Conservation (phyloP, 1,284 basidiomycete genomes). For the Amylostereum chailletii region DNA sequence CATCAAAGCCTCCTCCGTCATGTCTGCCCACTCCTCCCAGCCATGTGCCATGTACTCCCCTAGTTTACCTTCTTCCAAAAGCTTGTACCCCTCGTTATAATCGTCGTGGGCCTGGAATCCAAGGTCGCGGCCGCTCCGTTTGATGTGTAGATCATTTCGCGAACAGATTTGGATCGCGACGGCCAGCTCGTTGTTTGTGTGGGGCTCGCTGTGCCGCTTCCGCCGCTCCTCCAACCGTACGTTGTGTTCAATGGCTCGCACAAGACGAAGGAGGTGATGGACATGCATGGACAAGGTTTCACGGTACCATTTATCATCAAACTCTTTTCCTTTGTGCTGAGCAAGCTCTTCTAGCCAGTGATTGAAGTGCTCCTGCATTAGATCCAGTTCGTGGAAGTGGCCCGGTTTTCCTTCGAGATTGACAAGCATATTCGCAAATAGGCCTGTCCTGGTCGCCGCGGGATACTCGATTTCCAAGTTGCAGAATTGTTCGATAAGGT, state of each 20-base stretch:
- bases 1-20: not conserved
- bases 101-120: conserved; percentile 2
- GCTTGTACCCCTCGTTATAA: not conserved
- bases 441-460: not conserved
- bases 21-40: not conserved
- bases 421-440: conserved; percentile 17
- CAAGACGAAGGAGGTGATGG: conserved; percentile 20
- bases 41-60: not conserved
- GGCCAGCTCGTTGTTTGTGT: conserved; percentile 14
- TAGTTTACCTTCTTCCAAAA: conserved; percentile 1
- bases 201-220: conserved; percentile 16
- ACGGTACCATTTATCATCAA: conserved; percentile 20
- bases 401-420: conserved; percentile 13
- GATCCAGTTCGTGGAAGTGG: conserved; percentile 13
- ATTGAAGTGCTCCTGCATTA: conserved; percentile 17
- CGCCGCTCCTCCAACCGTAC: conserved; percentile 14
- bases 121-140: conserved; percentile 2
- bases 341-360: conserved; percentile 13
- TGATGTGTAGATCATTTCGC: conserved; percentile 2
- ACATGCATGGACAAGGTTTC: conserved; percentile 20
- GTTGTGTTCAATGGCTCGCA: conserved; percentile 20
- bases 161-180: conserved; percentile 6
- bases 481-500: conserved; percentile 13
- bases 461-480: conserved; percentile 11
- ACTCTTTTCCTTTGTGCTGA: conserved; percentile 22